Conservation (phyloP, 2,329 filamentous ascomycete species). For the Fusarium compactum region DNA sequence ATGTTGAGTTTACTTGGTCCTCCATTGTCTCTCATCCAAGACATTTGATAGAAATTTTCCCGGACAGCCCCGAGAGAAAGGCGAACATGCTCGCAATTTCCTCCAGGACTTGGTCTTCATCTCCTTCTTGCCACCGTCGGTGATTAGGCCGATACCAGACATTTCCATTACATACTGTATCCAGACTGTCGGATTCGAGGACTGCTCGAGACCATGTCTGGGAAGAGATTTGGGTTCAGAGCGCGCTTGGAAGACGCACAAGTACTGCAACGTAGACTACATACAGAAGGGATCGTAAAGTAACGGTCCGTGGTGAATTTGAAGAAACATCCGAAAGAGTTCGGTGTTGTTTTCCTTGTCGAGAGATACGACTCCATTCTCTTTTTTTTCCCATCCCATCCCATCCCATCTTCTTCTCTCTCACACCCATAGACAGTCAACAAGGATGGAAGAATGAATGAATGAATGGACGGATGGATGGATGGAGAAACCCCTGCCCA, state of each 20-base stretch:
- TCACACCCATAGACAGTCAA: constrained; percentile 22
- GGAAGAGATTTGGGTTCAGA: constrained; percentile 4
- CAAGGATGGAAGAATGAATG: constrained; percentile 7
- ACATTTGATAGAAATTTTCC: background rate
- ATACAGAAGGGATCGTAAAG: background rate
- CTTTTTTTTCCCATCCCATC: background rate
- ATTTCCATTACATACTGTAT: constrained; percentile 38
- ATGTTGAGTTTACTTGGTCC: background rate
- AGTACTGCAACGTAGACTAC: background rate
- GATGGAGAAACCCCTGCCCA: constrained; percentile 15
- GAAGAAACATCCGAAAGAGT: constrained; percentile 20
- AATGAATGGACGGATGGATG: constrained; percentile 9
- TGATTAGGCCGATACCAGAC: constrained; percentile 14
- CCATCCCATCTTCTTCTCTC: constrained; percentile 8
- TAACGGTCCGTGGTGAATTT: constrained; percentile 17
- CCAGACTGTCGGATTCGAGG: constrained; percentile 38
- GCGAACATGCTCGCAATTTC: constrained; percentile 16
- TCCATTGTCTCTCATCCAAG: constrained; percentile 3
- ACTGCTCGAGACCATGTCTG: constrained; percentile 38
- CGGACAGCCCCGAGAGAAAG: constrained; percentile 1
- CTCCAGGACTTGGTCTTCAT: constrained; percentile 4
- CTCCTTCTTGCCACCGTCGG: constrained; percentile 14
- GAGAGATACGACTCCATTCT: constrained; percentile 27
- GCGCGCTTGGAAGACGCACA: background rate
- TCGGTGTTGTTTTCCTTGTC: constrained; percentile 40